A percentile compares a stretch with the other conserved stretches of the same genome.
phyloP scores from a whole-genome alignment of 768 basidiomycete species.

The Boletus sp. region DNA sequence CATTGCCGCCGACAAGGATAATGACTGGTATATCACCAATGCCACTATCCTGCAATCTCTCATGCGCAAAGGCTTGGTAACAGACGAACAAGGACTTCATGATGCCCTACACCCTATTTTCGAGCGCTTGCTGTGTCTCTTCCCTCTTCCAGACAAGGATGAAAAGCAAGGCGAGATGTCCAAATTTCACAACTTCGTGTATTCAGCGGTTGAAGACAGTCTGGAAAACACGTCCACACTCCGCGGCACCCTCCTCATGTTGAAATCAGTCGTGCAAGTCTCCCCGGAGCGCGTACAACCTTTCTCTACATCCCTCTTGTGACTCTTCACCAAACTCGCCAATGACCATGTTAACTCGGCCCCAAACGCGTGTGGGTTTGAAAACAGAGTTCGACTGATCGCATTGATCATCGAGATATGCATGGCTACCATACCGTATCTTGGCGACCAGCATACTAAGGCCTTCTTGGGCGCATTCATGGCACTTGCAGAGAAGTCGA shows the following conservation, averaged over 20 bases:
- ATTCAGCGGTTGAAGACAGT: constrained; percentile 73
- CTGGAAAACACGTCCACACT: constrained; percentile 69
- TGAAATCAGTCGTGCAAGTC: constrained; percentile 80
- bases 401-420: constrained; percentile 86
- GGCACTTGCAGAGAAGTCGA: constrained; percentile 87
- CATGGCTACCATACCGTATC: constrained; percentile 71
- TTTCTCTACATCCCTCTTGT: constrained; percentile 74
- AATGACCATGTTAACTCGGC: constrained; percentile 80
- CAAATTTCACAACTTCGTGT: constrained; percentile 77
- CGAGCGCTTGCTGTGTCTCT: constrained; percentile 71
- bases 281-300: constrained; percentile 82
- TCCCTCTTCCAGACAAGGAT: constrained; percentile 78
- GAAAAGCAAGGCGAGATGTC: constrained; percentile 65
- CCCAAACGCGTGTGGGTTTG: constrained; percentile 47
- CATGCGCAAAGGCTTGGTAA: constrained; percentile 81
- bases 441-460: constrained; percentile 86
- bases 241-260: constrained; percentile 80
- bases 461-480: constrained; percentile 76
- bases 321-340: constrained; percentile 77
- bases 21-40: constrained; percentile 78
- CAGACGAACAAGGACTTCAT: constrained; percentile 76
- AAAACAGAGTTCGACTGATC: constrained; percentile 61
- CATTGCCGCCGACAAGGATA: constrained; percentile 79
- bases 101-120: constrained; percentile 82
- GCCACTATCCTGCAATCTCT: constrained; percentile 74